Percentiles rank a stretch among this genome's conserved stretches.
phyloP scores from a whole-genome alignment of 495 filamentous ascomycete genomes.

The Lasiosphaeria hispida region DNA sequence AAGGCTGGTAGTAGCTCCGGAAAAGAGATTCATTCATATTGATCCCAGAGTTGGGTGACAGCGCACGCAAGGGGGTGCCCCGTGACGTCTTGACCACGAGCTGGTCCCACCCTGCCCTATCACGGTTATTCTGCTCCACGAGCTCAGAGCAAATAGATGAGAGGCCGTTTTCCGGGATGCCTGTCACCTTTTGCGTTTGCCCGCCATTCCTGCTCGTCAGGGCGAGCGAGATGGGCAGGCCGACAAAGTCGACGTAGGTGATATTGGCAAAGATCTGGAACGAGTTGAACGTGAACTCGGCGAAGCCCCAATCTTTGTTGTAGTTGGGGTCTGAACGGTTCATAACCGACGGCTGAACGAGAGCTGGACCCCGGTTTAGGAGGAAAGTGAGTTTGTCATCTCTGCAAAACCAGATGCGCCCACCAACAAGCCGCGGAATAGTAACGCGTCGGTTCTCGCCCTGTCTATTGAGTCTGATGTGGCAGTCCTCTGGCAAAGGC shows the following conservation, averaged over 20 bases:
- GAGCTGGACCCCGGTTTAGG: conserved; percentile 64
- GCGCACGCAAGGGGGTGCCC: conserved; percentile 54
- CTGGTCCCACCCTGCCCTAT: conserved; percentile 61
- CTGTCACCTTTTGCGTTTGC: conserved; percentile 53
- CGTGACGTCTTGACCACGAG: conserved; percentile 50
- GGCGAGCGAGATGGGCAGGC: conserved; percentile 61
- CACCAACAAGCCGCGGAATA: conserved; percentile 67
- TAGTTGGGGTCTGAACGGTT: conserved; percentile 67
- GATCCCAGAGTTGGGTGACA: conserved; percentile 65
- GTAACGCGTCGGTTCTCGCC: conserved; percentile 59
- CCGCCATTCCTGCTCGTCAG: conserved; percentile 53
- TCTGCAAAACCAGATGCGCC: conserved; percentile 65
- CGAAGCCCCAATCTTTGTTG: conserved; percentile 63
- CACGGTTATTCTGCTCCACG: conserved; percentile 48
- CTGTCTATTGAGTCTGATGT: conserved; percentile 60
- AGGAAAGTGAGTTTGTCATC: conserved; percentile 63
- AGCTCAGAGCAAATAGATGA: conserved; percentile 54
- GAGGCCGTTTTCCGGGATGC: conserved; percentile 57
- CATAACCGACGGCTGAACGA: conserved; percentile 69
- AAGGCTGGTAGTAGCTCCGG: conserved; percentile 58
- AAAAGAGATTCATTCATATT: conserved; percentile 48
- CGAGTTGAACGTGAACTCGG: conserved; percentile 70
- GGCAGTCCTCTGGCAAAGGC: conserved; percentile 52
- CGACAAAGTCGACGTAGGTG: conserved; percentile 71
- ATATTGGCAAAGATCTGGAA: conserved; percentile 72